phyloP scores from a whole-genome alignment of 208 protist genomes.

The Trypanosoma mega region DNA sequence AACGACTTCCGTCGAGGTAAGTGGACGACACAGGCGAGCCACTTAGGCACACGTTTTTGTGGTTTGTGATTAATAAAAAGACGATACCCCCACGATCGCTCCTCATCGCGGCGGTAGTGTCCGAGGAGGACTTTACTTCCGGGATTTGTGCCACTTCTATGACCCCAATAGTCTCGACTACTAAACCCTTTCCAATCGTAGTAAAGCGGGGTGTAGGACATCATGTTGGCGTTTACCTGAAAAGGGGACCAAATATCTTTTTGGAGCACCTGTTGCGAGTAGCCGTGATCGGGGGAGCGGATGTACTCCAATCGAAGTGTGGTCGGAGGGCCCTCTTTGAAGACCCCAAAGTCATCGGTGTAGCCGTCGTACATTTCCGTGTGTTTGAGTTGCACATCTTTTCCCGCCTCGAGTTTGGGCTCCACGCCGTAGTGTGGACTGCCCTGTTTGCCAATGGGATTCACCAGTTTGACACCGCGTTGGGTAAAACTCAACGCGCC shows the following conservation, averaged over 20 bases:
- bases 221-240: conserved; percentile 84
- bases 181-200: conserved; percentile 89
- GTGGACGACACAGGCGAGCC: conserved; percentile 87
- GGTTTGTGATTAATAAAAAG: conserved; percentile 90
- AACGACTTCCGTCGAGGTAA: conserved; percentile 77
- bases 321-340: conserved; percentile 89
- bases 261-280: conserved; percentile 80
- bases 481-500: conserved; percentile 5
- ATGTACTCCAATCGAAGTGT: conserved; percentile 90
- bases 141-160: conserved; percentile 87
- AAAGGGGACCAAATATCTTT: conserved; percentile 92
- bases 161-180: conserved; percentile 88
- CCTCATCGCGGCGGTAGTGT: conserved; percentile 85
- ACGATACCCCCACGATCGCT: conserved; percentile 72
- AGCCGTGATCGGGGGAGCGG: conserved; percentile 82
- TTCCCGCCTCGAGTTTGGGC: conserved; percentile 84
- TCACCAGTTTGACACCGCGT: conserved; percentile 72
- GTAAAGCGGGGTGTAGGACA: conserved; percentile 89
- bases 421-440: conserved; percentile 86
- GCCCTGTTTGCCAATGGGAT: conserved; percentile 80
- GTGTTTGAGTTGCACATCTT: conserved; percentile 87
- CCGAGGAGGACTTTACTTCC: conserved; percentile 82
- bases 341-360: conserved; percentile 92
- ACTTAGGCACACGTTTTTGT: conserved; percentile 89
- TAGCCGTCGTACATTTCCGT: conserved; percentile 94